These are phyloP conservation scores for Circinella minor DNA, from an alignment of 371 early-diverging fungal species.

Conservation along the genomic window DNA sequence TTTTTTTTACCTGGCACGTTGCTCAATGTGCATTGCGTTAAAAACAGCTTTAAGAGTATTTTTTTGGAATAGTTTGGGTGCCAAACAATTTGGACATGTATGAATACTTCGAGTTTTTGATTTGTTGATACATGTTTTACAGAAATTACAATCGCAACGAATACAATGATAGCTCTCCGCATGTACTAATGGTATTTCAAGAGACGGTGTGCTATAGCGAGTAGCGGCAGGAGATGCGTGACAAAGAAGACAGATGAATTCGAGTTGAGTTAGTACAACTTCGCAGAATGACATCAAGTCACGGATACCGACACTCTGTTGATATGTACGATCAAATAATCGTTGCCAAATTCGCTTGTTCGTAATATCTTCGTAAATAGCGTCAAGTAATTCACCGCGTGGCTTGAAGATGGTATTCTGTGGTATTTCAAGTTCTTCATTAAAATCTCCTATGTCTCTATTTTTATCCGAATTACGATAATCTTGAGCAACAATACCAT, in stretches of 20 bases:
- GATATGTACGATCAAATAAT: constrained; percentile 5
- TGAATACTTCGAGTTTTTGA: neutral
- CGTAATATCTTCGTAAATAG: constrained; percentile 10
- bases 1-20: too few species aligned
- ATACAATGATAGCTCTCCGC: neutral
- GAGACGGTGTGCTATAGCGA: too few species aligned
- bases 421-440: neutral
- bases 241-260: constrained; percentile 15
- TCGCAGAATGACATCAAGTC: constrained; percentile 20
- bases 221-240: neutral
- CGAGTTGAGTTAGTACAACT: constrained; percentile 14
- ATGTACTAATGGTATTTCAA: constrained; percentile 15
- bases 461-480: neutral
- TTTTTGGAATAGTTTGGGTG: neutral
- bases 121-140: neutral
- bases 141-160: constrained; percentile 12
- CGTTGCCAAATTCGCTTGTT: constrained; percentile 16
- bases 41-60: too few species aligned
- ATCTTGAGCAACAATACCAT: neutral
- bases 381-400: neutral
- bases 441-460: neutral
- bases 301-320: neutral
- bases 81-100: constrained; percentile 5
- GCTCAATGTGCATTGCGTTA: too few species aligned
- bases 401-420: constrained; percentile 1